A percentile compares a stretch with the other conserved stretches of the same genome.
Conservation (phyloP, 805 yeast genomes). For the Candida sanyiensis region DNA sequence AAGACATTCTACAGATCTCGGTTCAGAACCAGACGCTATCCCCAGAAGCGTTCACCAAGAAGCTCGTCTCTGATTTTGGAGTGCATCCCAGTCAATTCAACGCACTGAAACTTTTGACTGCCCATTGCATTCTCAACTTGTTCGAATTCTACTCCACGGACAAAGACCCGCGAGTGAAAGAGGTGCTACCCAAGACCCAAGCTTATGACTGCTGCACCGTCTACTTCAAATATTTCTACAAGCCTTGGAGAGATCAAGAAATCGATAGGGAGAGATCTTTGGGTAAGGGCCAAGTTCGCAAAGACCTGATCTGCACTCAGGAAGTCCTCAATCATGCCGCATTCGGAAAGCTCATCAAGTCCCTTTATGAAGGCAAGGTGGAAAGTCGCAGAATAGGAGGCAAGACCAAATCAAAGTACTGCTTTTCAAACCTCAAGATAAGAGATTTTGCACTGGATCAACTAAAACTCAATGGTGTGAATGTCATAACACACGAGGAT, state of each 20-base stretch:
- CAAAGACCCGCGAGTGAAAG: slow-evolving; percentile 5
- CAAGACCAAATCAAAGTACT: slow-evolving; percentile 78
- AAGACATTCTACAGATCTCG: slow-evolving; percentile 1
- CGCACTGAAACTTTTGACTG: neutral
- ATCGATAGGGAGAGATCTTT: neutral
- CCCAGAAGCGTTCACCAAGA: neutral
- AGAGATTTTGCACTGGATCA: neutral
- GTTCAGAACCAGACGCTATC: neutral
- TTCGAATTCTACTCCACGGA: slow-evolving; percentile 10
- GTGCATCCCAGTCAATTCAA: slow-evolving; percentile 1
- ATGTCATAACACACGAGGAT: slow-evolving; percentile 3
- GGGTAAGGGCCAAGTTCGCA: neutral
- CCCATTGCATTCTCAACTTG: slow-evolving; percentile 4
- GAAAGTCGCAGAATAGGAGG: slow-evolving; percentile 76
- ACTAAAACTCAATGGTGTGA: slow-evolving; percentile 1
- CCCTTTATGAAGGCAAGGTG: slow-evolving; percentile 52
- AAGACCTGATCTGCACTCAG: neutral
- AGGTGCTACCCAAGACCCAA: slow-evolving; percentile 8
- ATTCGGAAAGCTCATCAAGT: slow-evolving; percentile 70
- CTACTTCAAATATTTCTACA: slow-evolving; percentile 9
- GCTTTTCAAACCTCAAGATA: slow-evolving; percentile 36
- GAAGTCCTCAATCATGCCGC: slow-evolving; percentile 36
- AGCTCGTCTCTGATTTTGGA: neutral
- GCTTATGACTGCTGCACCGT: slow-evolving; percentile 13
- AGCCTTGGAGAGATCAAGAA: neutral